Evolutionary conservation across 164 flowering plant genomes (phyloP), one percentile per base, ranked within the genome.

Genomic region (Chloranthus sessilifolius): DNA sequence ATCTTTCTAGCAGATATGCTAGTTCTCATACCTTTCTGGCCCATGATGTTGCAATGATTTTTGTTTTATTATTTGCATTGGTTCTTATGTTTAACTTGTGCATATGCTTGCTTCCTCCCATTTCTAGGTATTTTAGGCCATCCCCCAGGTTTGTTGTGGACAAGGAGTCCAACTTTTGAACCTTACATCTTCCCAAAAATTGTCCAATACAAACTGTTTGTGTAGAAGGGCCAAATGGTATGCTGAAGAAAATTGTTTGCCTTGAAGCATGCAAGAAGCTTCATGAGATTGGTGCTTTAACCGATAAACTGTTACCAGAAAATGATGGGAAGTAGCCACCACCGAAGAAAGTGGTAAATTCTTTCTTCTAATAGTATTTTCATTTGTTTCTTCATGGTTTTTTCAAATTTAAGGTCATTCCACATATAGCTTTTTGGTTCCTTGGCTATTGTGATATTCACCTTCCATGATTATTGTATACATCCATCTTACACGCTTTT

Each of bases 221-320:
- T 46, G 83, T 67, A 9, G 45, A 63, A 24, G 85, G 85, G 16
- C 60, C 70, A 25, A 11, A 3, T 10, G 74, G 71, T 53, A 45
- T 33, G 37, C 61, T 78, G 57, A 87, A 83, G 69, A 70, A 75
- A 55, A 47, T 67, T 43, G 92, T 80, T 4, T 87, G 88, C 59
- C 76, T 90, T 52, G 84, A 85, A 69, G 95, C 95, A 43, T 87
- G 96, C 68, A 79, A 67, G 59, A 37, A 72, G 58, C 88, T 90
- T 40, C 95, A 87, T 61, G n/a, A 66, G 45, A 46, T 74, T 31
- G 96, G 96, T 24, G 87, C 88, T 55, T 63, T 90, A 46, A 78
- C 85, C 5, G 95, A 90, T 61, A 60, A 75, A 63, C 82, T 90
- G 53, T 72, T 90, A 34, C 98, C 96, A 5, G 77, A 74, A 43